phyloP scores from a whole-genome alignment of 805 yeast genomes.

The Nakazawaea siamensis region DNA sequence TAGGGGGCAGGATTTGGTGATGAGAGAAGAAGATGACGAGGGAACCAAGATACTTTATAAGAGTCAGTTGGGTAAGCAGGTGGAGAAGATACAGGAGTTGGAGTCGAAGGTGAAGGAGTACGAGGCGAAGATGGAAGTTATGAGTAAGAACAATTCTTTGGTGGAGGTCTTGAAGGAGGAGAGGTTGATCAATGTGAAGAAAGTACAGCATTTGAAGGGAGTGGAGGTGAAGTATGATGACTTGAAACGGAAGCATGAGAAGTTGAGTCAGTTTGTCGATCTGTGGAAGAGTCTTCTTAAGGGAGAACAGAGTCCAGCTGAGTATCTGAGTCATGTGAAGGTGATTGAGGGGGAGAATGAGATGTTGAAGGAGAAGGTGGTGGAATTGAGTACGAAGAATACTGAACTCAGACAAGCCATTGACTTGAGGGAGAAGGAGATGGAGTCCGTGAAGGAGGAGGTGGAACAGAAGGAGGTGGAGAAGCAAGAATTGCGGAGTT shows the following conservation, averaged over 20 bases:
- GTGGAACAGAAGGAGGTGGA: slow-evolving; percentile 21
- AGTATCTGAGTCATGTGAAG: neutral
- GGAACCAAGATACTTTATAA: slow-evolving; percentile 3
- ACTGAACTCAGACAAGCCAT: neutral
- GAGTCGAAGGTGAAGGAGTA: neutral
- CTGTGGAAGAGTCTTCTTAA: neutral
- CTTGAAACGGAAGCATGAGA: neutral
- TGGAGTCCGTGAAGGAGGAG: slow-evolving; percentile 11
- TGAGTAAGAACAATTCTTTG: slow-evolving; percentile 1
- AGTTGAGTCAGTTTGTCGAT: too few species aligned
- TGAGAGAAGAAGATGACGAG: slow-evolving; percentile 1
- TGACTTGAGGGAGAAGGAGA: neutral
- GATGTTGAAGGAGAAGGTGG: slow-evolving; percentile 1
- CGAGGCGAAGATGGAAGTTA: neutral
- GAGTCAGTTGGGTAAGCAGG: slow-evolving; percentile 1
- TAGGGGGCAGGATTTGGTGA: neutral
- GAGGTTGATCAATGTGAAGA: neutral
- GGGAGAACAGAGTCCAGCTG: neutral
- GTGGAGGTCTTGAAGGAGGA: slow-evolving; percentile 9
- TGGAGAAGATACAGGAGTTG: slow-evolving; percentile 1
- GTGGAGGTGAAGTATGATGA: slow-evolving; percentile 1
- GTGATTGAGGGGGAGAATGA: slow-evolving; percentile 1
- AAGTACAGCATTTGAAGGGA: neutral
- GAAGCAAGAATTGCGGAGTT: too few species aligned
- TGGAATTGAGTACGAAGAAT: too few species aligned